Conservation (phyloP, 1,284 basidiomycete species). For the Leccinum angustisporum region DNA sequence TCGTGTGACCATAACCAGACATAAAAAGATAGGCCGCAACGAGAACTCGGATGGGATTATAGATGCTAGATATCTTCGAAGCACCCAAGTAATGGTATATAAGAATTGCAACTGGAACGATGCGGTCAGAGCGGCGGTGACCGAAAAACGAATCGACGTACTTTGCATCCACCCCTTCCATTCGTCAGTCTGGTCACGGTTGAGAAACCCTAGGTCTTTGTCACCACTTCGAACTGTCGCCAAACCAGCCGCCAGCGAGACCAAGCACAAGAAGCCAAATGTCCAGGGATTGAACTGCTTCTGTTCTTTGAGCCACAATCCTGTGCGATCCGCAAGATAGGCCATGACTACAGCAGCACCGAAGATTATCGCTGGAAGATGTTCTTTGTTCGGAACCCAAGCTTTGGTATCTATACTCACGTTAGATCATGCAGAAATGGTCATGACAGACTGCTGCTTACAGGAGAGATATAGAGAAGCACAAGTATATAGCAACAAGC, state of each 20-base stretch:
- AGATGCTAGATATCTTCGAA: conserved; percentile 85
- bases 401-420: conserved; percentile 28
- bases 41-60: conserved; percentile 84
- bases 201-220: conserved; percentile 84
- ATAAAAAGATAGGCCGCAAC: conserved; percentile 87
- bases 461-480: conserved; percentile 16
- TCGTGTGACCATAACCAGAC: conserved; percentile 75
- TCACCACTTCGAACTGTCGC: conserved; percentile 66
- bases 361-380: conserved; percentile 56
- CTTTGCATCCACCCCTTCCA: conserved; percentile 98
- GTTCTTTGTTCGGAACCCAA: conserved; percentile 26
- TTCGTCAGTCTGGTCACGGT: conserved; percentile 89
- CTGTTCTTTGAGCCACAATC: conserved; percentile 84
- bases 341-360: conserved; percentile 66
- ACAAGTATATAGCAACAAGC: conserved; percentile 27
- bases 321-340: conserved; percentile 78
- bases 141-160: conserved; percentile 36
- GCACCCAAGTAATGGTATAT: conserved; percentile 89
- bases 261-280: conserved; percentile 61
- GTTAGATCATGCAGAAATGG: conserved; percentile 12
- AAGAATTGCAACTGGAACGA: conserved; percentile 68
- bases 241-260: conserved; percentile 58
- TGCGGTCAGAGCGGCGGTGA: conserved; percentile 9
- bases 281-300: conserved; percentile 75
- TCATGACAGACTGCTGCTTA: conserved; percentile 14